Evolutionary conservation across 352 stramenopile genomes (phyloP).

Genomic region (Globisporangium solare): DNA sequence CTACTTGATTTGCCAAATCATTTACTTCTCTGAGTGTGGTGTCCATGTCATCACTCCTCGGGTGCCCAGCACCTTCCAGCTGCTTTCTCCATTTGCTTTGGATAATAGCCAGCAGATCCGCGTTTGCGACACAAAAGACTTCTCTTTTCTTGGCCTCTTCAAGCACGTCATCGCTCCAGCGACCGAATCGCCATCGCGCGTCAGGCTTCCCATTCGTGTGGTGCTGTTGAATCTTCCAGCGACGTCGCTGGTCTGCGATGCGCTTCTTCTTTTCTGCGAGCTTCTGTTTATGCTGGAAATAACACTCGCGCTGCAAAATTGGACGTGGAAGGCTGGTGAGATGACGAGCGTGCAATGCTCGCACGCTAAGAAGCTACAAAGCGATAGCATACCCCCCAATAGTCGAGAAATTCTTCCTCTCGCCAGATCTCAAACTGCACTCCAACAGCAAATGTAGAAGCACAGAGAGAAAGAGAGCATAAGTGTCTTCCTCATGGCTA

Average conservation of each 20-base stretch:
- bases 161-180: conserved; percentile 42
- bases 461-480: no score
- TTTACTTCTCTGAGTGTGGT: conserved; percentile 24
- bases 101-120: conserved; percentile 45
- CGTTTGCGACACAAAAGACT: conserved; percentile 43
- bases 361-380: no score
- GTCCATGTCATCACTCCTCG: conserved; percentile 19
- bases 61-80: conserved; percentile 10
- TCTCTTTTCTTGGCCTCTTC: conserved; percentile 44
- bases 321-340: no score
- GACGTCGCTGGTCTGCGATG: conserved; percentile 45
- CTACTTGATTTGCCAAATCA: conserved; percentile 41
- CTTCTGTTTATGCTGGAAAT: conserved; percentile 36
- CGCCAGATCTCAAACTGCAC: conserved; percentile 63
- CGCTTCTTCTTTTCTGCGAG: conserved; percentile 23
- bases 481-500: no score
- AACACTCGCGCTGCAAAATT: conserved; percentile 49
- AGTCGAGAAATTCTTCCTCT: conserved; percentile 77
- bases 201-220: conserved; percentile 56
- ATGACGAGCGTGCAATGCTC: no score
- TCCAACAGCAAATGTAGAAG: conserved; percentile 1
- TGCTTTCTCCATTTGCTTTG: conserved; percentile 46
- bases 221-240: conserved; percentile 47
- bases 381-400: conserved; percentile 53
- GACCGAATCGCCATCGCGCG: conserved; percentile 42